Conservation (phyloP, 345 rosid species). For the Heritiera littoralis region DNA sequence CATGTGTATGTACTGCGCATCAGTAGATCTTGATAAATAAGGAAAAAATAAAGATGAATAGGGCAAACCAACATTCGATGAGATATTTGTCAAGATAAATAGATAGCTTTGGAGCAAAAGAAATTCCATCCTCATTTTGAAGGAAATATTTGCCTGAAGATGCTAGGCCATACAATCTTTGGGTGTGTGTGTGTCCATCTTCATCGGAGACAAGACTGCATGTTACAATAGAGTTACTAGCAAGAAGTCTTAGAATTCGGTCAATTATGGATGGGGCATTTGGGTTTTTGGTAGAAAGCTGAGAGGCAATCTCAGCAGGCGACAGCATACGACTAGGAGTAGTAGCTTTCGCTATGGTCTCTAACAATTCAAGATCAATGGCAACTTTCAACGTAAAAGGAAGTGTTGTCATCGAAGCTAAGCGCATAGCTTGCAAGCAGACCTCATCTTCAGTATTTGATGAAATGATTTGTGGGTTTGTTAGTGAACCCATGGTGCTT, state of each 20-base stretch:
- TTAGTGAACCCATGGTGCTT: neutral
- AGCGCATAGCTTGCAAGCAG: neutral
- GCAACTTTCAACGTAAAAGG: constrained; percentile 30
- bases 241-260: constrained; percentile 33
- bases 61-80: too few relatives aligned
- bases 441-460: neutral
- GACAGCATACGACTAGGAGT: constrained; percentile 28
- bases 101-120: neutral
- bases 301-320: constrained; percentile 30
- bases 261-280: constrained; percentile 33
- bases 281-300: constrained; percentile 23
- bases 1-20: too few relatives aligned
- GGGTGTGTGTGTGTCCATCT: constrained; percentile 11
- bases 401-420: constrained; percentile 4
- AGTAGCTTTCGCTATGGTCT: constrained; percentile 12
- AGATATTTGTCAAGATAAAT: too few relatives aligned
- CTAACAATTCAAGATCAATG: neutral
- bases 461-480: neutral
- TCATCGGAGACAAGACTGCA: neutral
- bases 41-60: too few relatives aligned
- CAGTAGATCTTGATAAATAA: too few relatives aligned
- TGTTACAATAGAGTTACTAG: neutral
- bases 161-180: constrained; percentile 35
- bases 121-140: constrained; percentile 8
- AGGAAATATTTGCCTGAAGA: constrained; percentile 30